Evolutionary conservation across 176 grass and related monocot genomes (phyloP), one percentile per base, ranked within the genome.

Genomic region (Guadua angustifolia): DNA sequence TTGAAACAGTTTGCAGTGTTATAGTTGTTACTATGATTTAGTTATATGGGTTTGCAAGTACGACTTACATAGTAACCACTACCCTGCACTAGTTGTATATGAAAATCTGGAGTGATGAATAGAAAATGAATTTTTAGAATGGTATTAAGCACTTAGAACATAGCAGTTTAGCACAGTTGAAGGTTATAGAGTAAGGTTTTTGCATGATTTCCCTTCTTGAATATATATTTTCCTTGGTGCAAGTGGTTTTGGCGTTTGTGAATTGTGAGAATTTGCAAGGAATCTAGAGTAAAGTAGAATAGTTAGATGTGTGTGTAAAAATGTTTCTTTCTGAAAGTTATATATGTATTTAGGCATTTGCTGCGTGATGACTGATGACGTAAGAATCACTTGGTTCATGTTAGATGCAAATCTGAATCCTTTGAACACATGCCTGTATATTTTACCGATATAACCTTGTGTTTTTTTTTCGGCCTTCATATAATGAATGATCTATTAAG

Each of bases 321-420:
- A 19, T 6, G 77, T 66, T 33, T 25, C 50, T 55, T 67, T 38
- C n/a, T 74, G 19, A 15, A 81, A 35, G 66, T 75, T 80, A 58
- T 47, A 45, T 65, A 38, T 68, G 22, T 29, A 74, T 66, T 38
- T 42, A 14, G 38, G n/a, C 56, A 62, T 79, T 33, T 64, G 13
- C 10, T 39, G 57, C 24, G 7, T 74, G 15, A 51, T 51, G 46
- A 29, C 29, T 1, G 29, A 29, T 29, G 29, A 73, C 45, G 14
- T 39, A 50, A 50, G 19, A 50, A 77, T 40, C 9, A 49, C 1
- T 56, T 60, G n/a, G 62, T 76, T 76, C 38, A 24, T 87, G 71
- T 21, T 82, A 82, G 40, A 38, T 67, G 51, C 39, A 69, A 52
- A 49, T 36, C 17, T 39, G 61, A 75, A 69, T 57, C 53, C 36